Base-by-base conservation (phyloP, 2,329 filamentous ascomycete genomes). In the Botrytis pseudocinerea region DNA sequence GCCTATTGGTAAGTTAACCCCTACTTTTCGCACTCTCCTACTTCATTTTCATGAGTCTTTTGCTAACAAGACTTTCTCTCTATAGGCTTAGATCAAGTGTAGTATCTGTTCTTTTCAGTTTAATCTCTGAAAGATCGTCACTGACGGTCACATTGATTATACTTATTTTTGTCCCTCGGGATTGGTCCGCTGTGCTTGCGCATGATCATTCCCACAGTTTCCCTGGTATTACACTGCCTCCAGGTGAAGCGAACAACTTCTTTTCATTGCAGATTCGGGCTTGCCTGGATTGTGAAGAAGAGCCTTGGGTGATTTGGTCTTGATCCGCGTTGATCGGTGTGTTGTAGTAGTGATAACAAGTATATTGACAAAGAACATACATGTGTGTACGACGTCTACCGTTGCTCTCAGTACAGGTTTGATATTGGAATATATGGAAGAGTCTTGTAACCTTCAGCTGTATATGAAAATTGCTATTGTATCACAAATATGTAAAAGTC, bases 71-170 rank as follows among this genome's bases (percentile, higher is more conserved):
- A 10, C 25, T 42, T 46, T 61, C 35, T 12, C 44, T 20, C 9
- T 44, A 70, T 0, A 25, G 68, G 69, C 70, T 72, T 92, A 93
- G 92, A 94, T 94, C 92, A 94, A 93, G 91, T 94, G 91, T 93
- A 94, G 92, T 94, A 78, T 78, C 91, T 93, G 92, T 94, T 95
- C 92, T 94, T 94, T 92, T 93, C 91, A 95, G 92, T 94, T 94
- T 95, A 94, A 94, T 94, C 91, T 92, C 92, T 95, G 92, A 92
- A 93, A 94, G 88, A 87, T 86, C 86, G 87, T 90, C 88, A 92
- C 85, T 87, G 76, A 89, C 86, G 85, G 85, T 86, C 86, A 89
- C 88, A 87, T 86, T 89, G 91, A 93, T 95, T 94, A 93, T 89
- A 89, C 91, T 87, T 87, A 93, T 95, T 92, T 91, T 93, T 93